A percentile compares a stretch with the other conserved stretches of the same genome.
These are phyloP conservation scores for Colletotrichum musicola DNA, from an alignment of 2,329 filamentous ascomycete genomes.

Conservation along the genomic window DNA sequence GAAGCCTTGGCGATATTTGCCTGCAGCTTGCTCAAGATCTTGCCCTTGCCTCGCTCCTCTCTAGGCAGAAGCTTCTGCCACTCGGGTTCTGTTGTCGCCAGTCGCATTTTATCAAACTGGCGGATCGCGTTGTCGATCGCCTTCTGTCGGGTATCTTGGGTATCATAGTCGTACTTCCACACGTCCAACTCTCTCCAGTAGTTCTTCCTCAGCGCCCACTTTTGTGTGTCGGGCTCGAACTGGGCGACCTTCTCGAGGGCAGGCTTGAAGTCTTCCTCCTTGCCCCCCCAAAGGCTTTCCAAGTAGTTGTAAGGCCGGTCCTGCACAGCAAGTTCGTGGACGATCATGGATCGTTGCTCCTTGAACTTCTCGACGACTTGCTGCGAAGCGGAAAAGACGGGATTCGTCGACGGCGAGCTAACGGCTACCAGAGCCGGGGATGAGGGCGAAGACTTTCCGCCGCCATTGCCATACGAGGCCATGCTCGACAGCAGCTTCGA, in stretches of 20 bases:
- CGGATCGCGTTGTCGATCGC: constrained; percentile 72
- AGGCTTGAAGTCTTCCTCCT: constrained; percentile 65
- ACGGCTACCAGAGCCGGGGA: constrained; percentile 69
- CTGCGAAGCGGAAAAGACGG: constrained; percentile 63
- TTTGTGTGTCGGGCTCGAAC: constrained; percentile 60
- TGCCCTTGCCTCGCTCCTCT: constrained; percentile 70
- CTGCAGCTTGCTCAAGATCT: constrained; percentile 72
- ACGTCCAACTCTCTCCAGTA: constrained; percentile 75
- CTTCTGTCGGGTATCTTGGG: constrained; percentile 66
- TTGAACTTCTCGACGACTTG: constrained; percentile 66
- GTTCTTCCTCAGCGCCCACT: constrained; percentile 67
- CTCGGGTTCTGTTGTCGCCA: constrained; percentile 67
- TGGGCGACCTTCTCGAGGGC: constrained; percentile 71
- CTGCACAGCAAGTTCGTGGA: constrained; percentile 71
- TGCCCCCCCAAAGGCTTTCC: constrained; percentile 62
- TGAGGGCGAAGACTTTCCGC: constrained; percentile 59
- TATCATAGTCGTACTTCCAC: constrained; percentile 70
- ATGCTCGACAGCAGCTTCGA: constrained; percentile 57
- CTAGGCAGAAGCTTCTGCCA: constrained; percentile 73
- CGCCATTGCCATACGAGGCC: constrained; percentile 48
- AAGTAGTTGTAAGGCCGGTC: constrained; percentile 65
- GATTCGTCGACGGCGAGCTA: constrained; percentile 65
- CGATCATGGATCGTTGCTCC: constrained; percentile 64
- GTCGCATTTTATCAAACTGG: constrained; percentile 69
- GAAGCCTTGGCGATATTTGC: constrained; percentile 67